Evolutionary conservation across 176 grass and related monocot genomes (phyloP).

Genomic region (Calamus simplicifolius): DNA sequence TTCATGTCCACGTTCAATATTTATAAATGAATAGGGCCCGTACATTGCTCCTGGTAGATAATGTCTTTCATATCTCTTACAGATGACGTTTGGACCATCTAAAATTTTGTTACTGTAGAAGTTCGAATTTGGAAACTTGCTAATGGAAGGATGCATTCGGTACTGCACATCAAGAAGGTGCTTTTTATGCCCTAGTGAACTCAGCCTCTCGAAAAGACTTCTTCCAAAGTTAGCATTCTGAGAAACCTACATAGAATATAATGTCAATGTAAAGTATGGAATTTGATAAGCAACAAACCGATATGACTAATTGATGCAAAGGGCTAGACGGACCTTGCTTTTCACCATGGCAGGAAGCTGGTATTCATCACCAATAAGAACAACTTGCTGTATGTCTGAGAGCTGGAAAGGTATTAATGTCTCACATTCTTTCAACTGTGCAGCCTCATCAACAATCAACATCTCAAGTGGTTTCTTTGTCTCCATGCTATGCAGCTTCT

Average conservation of each 20-base stretch:
- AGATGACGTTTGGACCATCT: conserved; percentile 55
- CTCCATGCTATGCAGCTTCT: too few species aligned
- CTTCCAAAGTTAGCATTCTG: conserved; percentile 54
- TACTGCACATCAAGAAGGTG: conserved; percentile 72
- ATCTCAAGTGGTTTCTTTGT: conserved; percentile 22
- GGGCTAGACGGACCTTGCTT: conserved; percentile 46
- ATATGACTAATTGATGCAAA: conserved; percentile 1
- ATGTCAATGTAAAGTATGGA: too few species aligned
- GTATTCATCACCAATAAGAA: conserved; percentile 79
- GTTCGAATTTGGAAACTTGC: conserved; percentile 57
- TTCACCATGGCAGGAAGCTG: conserved; percentile 67
- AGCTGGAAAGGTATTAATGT: conserved; percentile 56
- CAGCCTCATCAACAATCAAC: conserved; percentile 74
- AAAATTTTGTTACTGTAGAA: conserved; percentile 62
- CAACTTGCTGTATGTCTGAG: conserved; percentile 31
- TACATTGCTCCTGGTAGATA: conserved; percentile 53
- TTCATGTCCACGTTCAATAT: conserved; percentile 54
- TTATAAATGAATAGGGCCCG: conserved; percentile 64
- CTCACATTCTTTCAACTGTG: conserved; percentile 81
- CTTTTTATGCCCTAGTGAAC: conserved; percentile 59
- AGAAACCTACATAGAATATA: conserved; percentile 27
- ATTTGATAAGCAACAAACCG: conserved; percentile 1
- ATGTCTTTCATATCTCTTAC: conserved; percentile 31
- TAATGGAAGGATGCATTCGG: conserved; percentile 82
- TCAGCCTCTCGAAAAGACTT: conserved; percentile 69